Evolutionary conservation across 768 basidiomycete genomes (phyloP).

Genomic region (Mycena leptocephala): DNA sequence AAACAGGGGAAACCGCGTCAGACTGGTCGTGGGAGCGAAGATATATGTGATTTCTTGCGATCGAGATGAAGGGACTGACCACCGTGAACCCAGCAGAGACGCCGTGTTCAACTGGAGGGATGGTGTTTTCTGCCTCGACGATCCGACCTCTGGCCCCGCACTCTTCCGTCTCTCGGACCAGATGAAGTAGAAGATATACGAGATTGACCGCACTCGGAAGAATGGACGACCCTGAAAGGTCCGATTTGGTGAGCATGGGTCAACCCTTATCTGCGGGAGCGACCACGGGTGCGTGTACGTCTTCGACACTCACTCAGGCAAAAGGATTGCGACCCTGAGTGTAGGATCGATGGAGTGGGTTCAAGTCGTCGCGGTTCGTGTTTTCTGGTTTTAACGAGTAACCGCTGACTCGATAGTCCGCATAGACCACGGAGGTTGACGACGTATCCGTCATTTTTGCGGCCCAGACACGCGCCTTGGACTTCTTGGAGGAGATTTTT

Average conservation of each 20-base stretch:
- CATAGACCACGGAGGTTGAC: constrained; percentile 7
- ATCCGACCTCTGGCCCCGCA: constrained; percentile 9
- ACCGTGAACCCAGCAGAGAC: too few relatives aligned
- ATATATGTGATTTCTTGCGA: too few relatives aligned
- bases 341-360: constrained; percentile 16
- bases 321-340: constrained; percentile 1
- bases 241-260: constrained; percentile 4
- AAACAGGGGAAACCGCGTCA: too few relatives aligned
- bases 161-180: constrained; percentile 13
- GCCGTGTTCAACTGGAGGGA: too few relatives aligned
- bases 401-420: background rate
- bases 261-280: constrained; percentile 4
- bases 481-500: constrained; percentile 8
- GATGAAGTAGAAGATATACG: background rate
- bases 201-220: background rate
- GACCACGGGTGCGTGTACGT: constrained; percentile 19
- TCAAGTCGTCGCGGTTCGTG: constrained; percentile 8
- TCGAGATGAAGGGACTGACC: background rate
- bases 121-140: constrained; percentile 16
- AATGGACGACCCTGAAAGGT: constrained; percentile 8
- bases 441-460: constrained; percentile 14
- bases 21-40: too few relatives aligned
- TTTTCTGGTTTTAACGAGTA: background rate
- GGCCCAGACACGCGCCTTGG: constrained; percentile 11
- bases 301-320: constrained; percentile 8